Conservation (phyloP, 768 basidiomycete species). For the Clitopilus passeckerianus region DNA sequence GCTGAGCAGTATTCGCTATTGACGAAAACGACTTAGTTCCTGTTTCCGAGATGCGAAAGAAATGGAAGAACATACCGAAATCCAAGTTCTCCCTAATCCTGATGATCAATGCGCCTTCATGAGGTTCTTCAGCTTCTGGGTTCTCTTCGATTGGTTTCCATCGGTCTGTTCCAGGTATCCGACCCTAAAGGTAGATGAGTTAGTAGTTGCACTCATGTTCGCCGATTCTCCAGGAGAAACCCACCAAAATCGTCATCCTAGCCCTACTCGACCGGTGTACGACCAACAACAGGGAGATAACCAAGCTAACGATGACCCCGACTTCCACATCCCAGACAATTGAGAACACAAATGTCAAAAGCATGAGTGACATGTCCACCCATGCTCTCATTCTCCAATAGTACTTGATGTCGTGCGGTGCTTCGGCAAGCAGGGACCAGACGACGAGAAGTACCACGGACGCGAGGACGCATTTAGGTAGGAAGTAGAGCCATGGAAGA, state of each 20-base stretch:
- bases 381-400: conserved; percentile 93
- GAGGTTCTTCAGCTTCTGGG: conserved; percentile 75
- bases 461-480: conserved; percentile 90
- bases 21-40: background rate
- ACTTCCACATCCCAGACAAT: conserved; percentile 91
- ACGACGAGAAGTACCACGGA: conserved; percentile 83
- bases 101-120: conserved; percentile 80
- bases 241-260: conserved; percentile 85
- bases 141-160: conserved; percentile 93
- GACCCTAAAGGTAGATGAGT: conserved; percentile 45
- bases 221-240: conserved; percentile 13
- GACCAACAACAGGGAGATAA: conserved; percentile 84
- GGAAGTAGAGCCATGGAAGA: conserved; percentile 76
- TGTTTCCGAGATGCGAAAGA: background rate
- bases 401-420: conserved; percentile 81
- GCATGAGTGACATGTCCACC: conserved; percentile 85
- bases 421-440: conserved; percentile 77
- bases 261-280: conserved; percentile 86
- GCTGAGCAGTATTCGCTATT: conserved; percentile 87
- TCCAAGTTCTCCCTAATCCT: conserved; percentile 87
- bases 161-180: conserved; percentile 80
- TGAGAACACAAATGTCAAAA: conserved; percentile 81
- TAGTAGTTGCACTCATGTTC: background rate
- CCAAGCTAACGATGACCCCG: conserved; percentile 84
- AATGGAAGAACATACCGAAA: conserved; percentile 56